Base-by-base conservation (phyloP, 139 green algal genomes). In the Picochlorum costavermella region DNA sequence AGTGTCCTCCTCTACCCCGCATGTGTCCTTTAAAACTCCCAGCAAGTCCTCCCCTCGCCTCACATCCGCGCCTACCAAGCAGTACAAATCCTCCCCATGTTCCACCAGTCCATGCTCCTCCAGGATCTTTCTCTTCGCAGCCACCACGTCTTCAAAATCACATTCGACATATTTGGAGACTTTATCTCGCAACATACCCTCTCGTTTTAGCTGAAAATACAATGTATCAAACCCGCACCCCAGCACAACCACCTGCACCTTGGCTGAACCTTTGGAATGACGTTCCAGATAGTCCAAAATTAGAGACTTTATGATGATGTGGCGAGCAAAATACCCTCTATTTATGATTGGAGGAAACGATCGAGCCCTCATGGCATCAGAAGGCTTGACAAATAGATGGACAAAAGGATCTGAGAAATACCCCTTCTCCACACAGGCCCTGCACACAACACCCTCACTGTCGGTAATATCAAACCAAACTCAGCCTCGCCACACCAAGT, bases 401-500 rank as follows among this genome's bases (percentile, higher is more conserved):
- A 95, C 66, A 58, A 93, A 92, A 13, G 82, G 68, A 56, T 96
- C 89, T 3, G 81, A 64, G 63, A 93, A 94, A 73, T 96, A 96
- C 3, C 89, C 89, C 2, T 75, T 55, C 9, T 68, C 56, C 0
- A 83, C 79, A 57, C 87, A 96, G 1, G 89, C 91, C 37, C 86
- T 93, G 79, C 37, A 65, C 25, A 25, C n/a, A 60, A 11, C 36
- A 33, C 13, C 14, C n/a, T 31, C 14, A 6, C 13, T 23, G 11
- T 37, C 40, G 5, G 16, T 53, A 11, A 23, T 53, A 53, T 3
- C 12, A 23, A 26, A 16, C 13, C 13, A 61, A 10, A 43, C 28
- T 30, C 20, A 67, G 28, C 49, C n/a, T 56, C 17, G 20, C 12
- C 31, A 10, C 61, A 16, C 28, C 14, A 29, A 13, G 6, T 28